A percentile compares a stretch with the other conserved stretches of the same genome.
Conservation (phyloP, 495 filamentous ascomycete species). For the Xylaria castorea region DNA sequence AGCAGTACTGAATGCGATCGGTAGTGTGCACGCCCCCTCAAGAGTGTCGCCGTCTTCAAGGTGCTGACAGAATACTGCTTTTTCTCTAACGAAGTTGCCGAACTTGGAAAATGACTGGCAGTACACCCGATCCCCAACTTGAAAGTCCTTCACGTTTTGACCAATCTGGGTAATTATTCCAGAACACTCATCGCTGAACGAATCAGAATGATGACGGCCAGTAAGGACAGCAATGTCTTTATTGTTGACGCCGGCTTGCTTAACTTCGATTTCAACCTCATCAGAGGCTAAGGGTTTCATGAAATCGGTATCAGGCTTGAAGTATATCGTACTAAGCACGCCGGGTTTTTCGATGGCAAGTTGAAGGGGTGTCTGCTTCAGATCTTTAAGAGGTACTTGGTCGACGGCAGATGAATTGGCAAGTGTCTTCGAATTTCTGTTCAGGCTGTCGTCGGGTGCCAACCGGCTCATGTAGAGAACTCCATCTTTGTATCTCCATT, state of each 20-base stretch:
- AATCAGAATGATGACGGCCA: not conserved
- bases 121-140: not conserved
- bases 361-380: not conserved
- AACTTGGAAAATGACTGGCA: conserved; percentile 2
- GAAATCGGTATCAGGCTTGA: not conserved
- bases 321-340: not conserved
- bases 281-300: not conserved
- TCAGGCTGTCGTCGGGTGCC: not conserved
- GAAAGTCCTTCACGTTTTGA: not conserved
- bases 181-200: not conserved
- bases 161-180: not conserved
- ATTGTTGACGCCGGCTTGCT: not conserved
- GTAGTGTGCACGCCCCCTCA: not conserved
- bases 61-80: not conserved
- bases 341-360: not conserved
- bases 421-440: not conserved
- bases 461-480: not conserved
- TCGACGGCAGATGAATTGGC: not conserved
- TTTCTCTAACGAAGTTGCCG: conserved; percentile 1
- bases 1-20: not conserved
- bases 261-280: not conserved
- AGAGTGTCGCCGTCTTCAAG: not conserved
- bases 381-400: not conserved
- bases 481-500: conserved; percentile 5
- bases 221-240: conserved; percentile 7